These are phyloP conservation scores for Fusarium compactum DNA, from an alignment of 2,329 filamentous ascomycete species.

Conservation along the genomic window DNA sequence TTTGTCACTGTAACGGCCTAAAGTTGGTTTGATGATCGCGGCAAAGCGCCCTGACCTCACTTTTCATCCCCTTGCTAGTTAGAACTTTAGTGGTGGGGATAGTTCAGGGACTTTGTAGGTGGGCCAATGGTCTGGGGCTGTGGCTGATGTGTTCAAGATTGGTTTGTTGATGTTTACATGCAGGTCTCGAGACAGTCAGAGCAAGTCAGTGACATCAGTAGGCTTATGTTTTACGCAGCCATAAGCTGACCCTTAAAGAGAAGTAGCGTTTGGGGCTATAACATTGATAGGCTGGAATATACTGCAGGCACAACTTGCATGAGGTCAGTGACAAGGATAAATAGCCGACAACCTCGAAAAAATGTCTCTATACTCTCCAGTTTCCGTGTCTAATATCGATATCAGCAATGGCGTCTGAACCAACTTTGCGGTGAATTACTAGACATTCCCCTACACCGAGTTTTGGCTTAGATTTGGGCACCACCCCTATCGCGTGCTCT, in stretches of 20 bases:
- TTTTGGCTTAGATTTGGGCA: not conserved
- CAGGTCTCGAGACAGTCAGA: slow-evolving; percentile 12
- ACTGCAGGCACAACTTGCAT: slow-evolving; percentile 35
- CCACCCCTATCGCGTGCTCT: slow-evolving; percentile 7
- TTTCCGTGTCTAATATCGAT: not conserved
- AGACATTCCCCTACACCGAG: not conserved
- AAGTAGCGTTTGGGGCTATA: not conserved
- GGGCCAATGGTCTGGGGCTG: slow-evolving; percentile 19
- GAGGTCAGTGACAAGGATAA: slow-evolving; percentile 3
- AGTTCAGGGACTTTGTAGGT: slow-evolving; percentile 13
- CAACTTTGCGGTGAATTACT: not conserved
- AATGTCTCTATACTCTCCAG: not conserved
- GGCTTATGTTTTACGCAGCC: slow-evolving; percentile 18
- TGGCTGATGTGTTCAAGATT: slow-evolving; percentile 24
- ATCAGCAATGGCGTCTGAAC: not conserved
- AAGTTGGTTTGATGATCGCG: slow-evolving; percentile 22
- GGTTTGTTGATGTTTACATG: slow-evolving; percentile 37
- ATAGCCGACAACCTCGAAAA: not conserved
- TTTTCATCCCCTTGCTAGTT: slow-evolving; percentile 1
- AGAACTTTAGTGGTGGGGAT: slow-evolving; percentile 7
- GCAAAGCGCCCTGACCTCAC: slow-evolving; percentile 11
- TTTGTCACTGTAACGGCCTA: not conserved
- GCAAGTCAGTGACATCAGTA: slow-evolving; percentile 5
- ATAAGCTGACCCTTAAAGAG: slow-evolving; percentile 14
- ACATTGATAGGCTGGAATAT: slow-evolving; percentile 20